Evolutionary conservation across 306 rosid genomes (phyloP).

Genomic region (Castanea mollissima): DNA sequence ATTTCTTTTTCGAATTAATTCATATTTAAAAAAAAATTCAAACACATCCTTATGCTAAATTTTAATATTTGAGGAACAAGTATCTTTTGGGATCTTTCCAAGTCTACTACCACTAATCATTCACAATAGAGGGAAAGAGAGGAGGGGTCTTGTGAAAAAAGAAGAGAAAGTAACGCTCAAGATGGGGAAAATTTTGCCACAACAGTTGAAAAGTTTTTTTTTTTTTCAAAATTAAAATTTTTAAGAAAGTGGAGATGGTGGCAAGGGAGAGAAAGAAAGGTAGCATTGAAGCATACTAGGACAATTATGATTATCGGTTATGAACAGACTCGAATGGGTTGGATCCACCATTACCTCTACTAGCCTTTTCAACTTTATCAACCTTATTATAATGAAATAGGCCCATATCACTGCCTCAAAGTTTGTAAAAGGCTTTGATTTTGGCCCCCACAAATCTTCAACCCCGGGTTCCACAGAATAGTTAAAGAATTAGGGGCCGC

Average conservation of each 20-base stretch:
- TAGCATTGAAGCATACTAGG: constrained; percentile 34
- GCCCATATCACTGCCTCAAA: constrained; percentile 33
- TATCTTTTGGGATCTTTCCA: constrained; percentile 39
- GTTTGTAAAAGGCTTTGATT: constrained; percentile 42
- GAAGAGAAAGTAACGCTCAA: constrained; percentile 48
- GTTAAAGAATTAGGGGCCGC: constrained; percentile 15
- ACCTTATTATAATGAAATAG: constrained; percentile 22
- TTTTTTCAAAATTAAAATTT: constrained; percentile 20
- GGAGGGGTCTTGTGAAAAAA: constrained; percentile 39
- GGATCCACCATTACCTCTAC: constrained; percentile 52
- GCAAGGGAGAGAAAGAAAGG: constrained; percentile 28
- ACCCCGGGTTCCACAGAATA: constrained; percentile 36
- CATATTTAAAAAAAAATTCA: neutral
- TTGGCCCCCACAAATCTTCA: constrained; percentile 47
- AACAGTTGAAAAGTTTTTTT: constrained; percentile 30
- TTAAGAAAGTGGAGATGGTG: constrained; percentile 41
- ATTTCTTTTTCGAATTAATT: constrained; percentile 16
- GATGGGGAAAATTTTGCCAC: constrained; percentile 16
- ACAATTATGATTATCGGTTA: constrained; percentile 47
- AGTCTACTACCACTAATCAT: constrained; percentile 45
- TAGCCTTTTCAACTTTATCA: constrained; percentile 35
- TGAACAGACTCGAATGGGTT: constrained; percentile 54
- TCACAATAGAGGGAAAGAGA: constrained; percentile 28
- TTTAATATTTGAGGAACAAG: constrained; percentile 25
- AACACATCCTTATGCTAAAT: constrained; percentile 16